Conservation (phyloP, 176 grass and related monocot genomes). For the Ampelocalamus luodianensis region DNA sequence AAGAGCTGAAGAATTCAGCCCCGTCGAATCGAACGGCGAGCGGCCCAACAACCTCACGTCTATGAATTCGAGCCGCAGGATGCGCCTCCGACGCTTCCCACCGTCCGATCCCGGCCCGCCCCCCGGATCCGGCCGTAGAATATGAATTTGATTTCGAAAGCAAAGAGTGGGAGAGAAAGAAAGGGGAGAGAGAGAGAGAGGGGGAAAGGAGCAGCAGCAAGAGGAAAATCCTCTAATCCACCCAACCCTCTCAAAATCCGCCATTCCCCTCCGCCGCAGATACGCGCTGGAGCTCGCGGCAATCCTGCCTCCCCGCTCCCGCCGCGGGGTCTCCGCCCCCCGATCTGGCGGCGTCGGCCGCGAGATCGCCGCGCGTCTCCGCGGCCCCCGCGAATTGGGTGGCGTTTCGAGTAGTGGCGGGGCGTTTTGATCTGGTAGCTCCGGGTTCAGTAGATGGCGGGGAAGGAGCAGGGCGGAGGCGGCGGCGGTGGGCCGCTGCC, state of each 20-base stretch:
- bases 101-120: conserved; percentile 48
- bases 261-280: conserved; percentile 47
- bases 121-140: conserved; percentile 66
- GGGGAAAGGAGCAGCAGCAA: conserved; percentile 26
- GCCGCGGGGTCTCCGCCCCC: conserved; percentile 31
- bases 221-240: conserved; percentile 53
- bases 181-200: conserved; percentile 31
- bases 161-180: conserved; percentile 77
- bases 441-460: conserved; percentile 48
- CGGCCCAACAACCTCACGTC: conserved; percentile 45
- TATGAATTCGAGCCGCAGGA: conserved; percentile 87
- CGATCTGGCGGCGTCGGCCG: conserved; percentile 31
- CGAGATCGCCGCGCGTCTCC: conserved; percentile 41
- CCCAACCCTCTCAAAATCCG: conserved; percentile 48
- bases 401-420: conserved; percentile 35
- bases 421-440: conserved; percentile 50
- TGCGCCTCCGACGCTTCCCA: neutral
- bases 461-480: conserved; percentile 67
- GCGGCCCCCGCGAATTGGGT: conserved; percentile 37
- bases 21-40: conserved; percentile 65
- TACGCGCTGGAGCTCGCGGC: conserved; percentile 40
- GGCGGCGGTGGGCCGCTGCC: conserved; percentile 42
- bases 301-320: conserved; percentile 26
- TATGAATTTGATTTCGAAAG: conserved; percentile 98
- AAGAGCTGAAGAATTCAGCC: neutral